Percentiles rank a stretch among this genome's conserved stretches.
Conservation (phyloP, 2,329 filamentous ascomycete genomes). For the Alternaria triticina region DNA sequence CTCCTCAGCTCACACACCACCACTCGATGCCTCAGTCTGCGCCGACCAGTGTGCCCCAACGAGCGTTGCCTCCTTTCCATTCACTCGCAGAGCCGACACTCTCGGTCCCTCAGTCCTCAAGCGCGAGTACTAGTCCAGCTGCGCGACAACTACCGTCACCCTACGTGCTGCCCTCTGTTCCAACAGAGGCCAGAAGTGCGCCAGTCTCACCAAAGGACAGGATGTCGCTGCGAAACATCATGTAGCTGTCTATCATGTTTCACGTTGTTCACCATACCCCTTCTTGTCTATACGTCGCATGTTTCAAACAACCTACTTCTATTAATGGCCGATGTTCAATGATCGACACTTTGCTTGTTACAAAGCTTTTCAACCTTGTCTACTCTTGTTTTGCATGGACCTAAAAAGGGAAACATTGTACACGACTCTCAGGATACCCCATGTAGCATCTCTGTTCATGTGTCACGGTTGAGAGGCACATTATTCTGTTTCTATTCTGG, state of each 20-base stretch:
- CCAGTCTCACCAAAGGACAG: constrained; percentile 43
- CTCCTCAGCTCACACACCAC: constrained; percentile 39
- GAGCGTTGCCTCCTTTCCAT: constrained; percentile 41
- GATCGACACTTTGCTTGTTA: constrained; percentile 19
- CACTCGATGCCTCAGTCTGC: constrained; percentile 40
- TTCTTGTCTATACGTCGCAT: constrained; percentile 23
- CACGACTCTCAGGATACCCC: constrained; percentile 23
- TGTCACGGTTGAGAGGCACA: background rate
- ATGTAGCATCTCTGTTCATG: constrained; percentile 13
- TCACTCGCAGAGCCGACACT: constrained; percentile 42
- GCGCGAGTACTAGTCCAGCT: constrained; percentile 32
- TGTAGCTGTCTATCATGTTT: constrained; percentile 37
- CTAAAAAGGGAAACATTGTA: constrained; percentile 15
- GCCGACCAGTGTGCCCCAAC: constrained; percentile 31
- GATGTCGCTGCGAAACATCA: constrained; percentile 45
- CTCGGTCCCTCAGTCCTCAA: constrained; percentile 28
- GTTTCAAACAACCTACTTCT: constrained; percentile 20
- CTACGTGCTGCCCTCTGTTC: constrained; percentile 27
- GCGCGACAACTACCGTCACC: constrained; percentile 42
- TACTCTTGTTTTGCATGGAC: constrained; percentile 11
- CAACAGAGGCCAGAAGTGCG: constrained; percentile 35
- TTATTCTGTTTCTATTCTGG: constrained; percentile 6
- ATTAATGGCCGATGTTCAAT: constrained; percentile 21
- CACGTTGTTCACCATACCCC: constrained; percentile 27
- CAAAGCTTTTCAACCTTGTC: constrained; percentile 7